Evolutionary conservation across 331 rosid species (phyloP), one percentile per base, ranked within the genome.

Genomic region (Phaseolus coccineus): DNA sequence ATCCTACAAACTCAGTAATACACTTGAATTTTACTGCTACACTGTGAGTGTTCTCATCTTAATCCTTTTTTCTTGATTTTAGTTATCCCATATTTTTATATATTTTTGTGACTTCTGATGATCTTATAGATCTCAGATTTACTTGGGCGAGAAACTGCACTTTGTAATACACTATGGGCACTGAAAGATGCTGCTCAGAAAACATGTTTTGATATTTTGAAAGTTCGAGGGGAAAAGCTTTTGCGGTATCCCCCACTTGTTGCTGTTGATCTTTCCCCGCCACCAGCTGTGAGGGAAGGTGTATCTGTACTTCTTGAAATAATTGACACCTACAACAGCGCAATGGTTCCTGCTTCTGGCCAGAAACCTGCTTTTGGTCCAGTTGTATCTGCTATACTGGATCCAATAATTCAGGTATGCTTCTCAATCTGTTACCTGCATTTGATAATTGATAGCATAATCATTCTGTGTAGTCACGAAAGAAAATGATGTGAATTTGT

Each of bases 221-320:
- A 85, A 90, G 85, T 81, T 64, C 90, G 93, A 48, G 99, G 98
- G 71, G 99, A 96, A 84, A 96, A 91, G 86, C 94, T 96, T 85
- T 80, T 93, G 84, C 89, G 99, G 64, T 96, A 93, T 85, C 98
- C 97, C 80, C 91, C 99, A 28, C 91, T 92, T 74, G 98, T 96
- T 83, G 89, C 96, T 68, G 90, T 91, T 84, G 99, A 96, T 87
- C 98, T 96, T 82, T 91, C 99, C 74, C 97, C 99, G 0, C 98
- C 98, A 6, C 86, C 91, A 13, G 99, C 98, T 22, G 96, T 96
- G 74, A 93, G 98, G 87, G 99, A 96, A 84, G 99, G 97, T 79
- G 93, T 93, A 79, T 90, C 98, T 48, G 53, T 93, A 71, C 93
- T 96, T 81, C 96, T 96, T 81, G 99, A 96, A 89, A 87, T 96